Conservation (phyloP, 192 early-diverging fungal genomes). For the Coemansia sp. region DNA sequence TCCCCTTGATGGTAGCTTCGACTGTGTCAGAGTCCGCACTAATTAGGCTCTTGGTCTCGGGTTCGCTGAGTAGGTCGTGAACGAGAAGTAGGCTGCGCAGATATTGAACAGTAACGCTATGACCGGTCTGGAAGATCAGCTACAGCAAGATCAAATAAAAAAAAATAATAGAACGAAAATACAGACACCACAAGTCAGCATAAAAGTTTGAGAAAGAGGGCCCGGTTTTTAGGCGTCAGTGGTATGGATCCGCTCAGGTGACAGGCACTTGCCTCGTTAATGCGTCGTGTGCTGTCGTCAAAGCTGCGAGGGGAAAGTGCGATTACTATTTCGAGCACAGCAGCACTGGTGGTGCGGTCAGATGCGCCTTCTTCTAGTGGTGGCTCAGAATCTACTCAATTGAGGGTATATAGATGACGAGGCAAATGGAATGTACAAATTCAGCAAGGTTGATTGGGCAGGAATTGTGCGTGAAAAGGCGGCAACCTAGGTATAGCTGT, state of each 20-base stretch:
- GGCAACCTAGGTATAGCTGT: neutral
- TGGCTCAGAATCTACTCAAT: constrained; percentile 1
- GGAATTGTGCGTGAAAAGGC: neutral
- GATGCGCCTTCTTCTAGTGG: neutral
- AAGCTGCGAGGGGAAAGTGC: constrained; percentile 26
- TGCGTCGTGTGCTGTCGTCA: constrained; percentile 26
- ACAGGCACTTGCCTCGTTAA: constrained; percentile 39
- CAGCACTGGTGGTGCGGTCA: neutral
- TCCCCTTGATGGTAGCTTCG: constrained; percentile 37
- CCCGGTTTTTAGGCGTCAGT: neutral
- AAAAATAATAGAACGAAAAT: neutral
- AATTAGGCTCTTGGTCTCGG: constrained; percentile 25
- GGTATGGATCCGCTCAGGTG: neutral
- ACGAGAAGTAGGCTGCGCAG: constrained; percentile 47
- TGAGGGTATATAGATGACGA: neutral
- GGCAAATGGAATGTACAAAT: neutral
- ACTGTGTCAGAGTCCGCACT: constrained; percentile 29
- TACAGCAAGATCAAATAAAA: constrained; percentile 10
- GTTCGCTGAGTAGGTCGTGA: constrained; percentile 33
- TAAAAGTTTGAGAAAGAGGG: neutral
- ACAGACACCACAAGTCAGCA: neutral
- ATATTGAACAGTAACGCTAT: constrained; percentile 23
- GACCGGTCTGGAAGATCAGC: constrained; percentile 37
- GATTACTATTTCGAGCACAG: constrained; percentile 3
- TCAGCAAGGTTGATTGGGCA: constrained; percentile 2